Evolutionary conservation across 768 basidiomycete genomes (phyloP), one percentile per base, ranked within the genome.

Genomic region (Rhodotorula toruloides): DNA sequence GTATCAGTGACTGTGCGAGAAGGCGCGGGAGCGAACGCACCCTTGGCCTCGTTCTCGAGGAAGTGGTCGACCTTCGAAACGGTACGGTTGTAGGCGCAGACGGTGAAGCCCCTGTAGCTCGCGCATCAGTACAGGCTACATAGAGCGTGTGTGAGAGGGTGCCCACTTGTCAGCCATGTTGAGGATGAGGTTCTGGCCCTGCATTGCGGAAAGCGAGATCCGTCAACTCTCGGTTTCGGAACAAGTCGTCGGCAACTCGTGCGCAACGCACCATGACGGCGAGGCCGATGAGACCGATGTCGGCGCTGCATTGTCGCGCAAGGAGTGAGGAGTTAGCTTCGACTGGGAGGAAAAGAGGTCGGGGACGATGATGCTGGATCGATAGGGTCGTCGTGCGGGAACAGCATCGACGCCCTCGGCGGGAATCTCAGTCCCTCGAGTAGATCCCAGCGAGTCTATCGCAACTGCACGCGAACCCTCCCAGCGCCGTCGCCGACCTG

Each of bases 81-180:
- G 48, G 96, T 98, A 75, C 96, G 88, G 84, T 99, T 99, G 82
- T 89, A 99, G 19, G 90, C 91, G 73, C 91, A 87, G 75, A 99
- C 96, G 71, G 81, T 91, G 82, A 92, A 99, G 58, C 96, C 96
- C 50, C 49, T 46, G 25, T 7, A 34, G 9, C 42, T 32, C 3
- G 21, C 42, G 58, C 29, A 31, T n/a, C 14, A 1, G 8, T 2
- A 1, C 36, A 37, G 19, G 52, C 21, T 36, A 22, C 12, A 10
- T 12, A 21, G 19, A 2, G 2, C 2, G 6, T 4, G 34, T 12
- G 10, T 4, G 34, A 8, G 16, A 25, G n/a, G 5, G 32, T 25
- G 40, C 13, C 21, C 40, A 42, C 81, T 99, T 99, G 83, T 99
- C 96, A 79, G 96, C 96, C 90, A 71, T 71, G 69, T 70, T 74